Evolutionary conservation across 371 early-diverging fungal species (phyloP).

Genomic region (Mortierella sp.): DNA sequence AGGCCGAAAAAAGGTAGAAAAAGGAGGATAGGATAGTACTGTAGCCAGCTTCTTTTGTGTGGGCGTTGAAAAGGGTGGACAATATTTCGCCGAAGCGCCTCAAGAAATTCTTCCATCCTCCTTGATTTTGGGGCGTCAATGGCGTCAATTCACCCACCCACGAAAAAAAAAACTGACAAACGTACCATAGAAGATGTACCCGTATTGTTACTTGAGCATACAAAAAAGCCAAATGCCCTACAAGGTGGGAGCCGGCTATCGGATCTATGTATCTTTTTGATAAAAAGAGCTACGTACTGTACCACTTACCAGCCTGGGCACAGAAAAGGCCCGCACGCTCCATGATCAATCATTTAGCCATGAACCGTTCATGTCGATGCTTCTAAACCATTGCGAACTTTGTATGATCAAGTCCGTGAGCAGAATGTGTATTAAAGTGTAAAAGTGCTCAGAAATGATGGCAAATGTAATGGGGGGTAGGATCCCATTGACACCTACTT

Average conservation of each 20-base stretch:
- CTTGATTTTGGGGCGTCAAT: too few relatives aligned
- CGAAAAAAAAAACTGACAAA: not conserved
- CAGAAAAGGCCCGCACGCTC: not conserved
- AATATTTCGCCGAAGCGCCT: not conserved
- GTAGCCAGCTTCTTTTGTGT: too few relatives aligned
- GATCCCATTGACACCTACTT: not conserved
- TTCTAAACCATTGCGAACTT: not conserved
- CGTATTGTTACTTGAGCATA: too few relatives aligned
- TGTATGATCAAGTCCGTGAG: not conserved
- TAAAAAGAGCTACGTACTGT: too few relatives aligned
- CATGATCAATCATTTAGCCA: slow-evolving; percentile 9
- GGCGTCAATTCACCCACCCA: too few relatives aligned
- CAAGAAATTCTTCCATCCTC: not conserved
- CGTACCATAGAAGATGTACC: too few relatives aligned
- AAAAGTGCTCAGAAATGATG: not conserved
- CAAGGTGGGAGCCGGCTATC: too few relatives aligned
- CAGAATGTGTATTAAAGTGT: not conserved
- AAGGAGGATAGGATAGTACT: too few relatives aligned
- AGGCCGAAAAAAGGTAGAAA: too few relatives aligned
- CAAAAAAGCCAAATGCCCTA: too few relatives aligned
- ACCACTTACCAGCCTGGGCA: not conserved
- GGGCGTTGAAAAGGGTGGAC: not conserved
- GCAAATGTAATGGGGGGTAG: not conserved
- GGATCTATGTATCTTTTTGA: too few relatives aligned
- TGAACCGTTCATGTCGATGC: not conserved